Base-by-base conservation (phyloP, 345 rosid genomes). In the Turnera subulata region DNA sequence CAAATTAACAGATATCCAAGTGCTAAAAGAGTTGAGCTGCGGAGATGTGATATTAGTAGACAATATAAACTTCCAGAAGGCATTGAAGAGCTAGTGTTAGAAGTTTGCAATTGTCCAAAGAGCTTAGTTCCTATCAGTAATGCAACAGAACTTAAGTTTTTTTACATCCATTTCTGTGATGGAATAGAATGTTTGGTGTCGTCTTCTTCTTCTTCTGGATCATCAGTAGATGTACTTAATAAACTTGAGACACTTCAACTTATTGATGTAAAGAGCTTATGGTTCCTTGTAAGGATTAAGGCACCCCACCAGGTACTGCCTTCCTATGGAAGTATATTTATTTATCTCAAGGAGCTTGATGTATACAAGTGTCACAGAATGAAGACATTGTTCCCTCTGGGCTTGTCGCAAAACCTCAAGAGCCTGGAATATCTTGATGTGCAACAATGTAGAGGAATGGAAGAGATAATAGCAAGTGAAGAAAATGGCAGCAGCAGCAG, bases 391-490 rank as follows among this genome's bases (percentile, higher is more conserved):
- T 53, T 69, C 20, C 37, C 6, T 11, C 11, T 2, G 46, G 55
- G 22, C 16, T 12, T 60, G 53, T 39, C 48, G 55, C 43, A 14
- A 1, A 0, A 39, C 55, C 66, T 63, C 26, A 55, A 44, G 6
- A 69, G 51, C 46, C 46, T 70, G 38, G 66, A 60, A 48, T 38
- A 29, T 0, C 19, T 74, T 26, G 0, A 0, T 0, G 43, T 70
- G 4, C 0, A 0, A 0, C 0, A 9, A 5, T 63, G 72, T 35
- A 1, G 3, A 1, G 5, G 46, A 44, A n/a, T 66, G 46, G 67
- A 62, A 58, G 67, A 63, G 56, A 64, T 73, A 62, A 58, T 66
- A 29, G 58, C 26, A 50, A 26, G 39, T 5, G 23, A 21, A 15
- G n/a, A 20, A 11, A 50, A 22, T n/a, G 60, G 25, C 19, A 20